Conservation (phyloP, 352 stramenopile species). For the Phytophthora pini region DNA sequence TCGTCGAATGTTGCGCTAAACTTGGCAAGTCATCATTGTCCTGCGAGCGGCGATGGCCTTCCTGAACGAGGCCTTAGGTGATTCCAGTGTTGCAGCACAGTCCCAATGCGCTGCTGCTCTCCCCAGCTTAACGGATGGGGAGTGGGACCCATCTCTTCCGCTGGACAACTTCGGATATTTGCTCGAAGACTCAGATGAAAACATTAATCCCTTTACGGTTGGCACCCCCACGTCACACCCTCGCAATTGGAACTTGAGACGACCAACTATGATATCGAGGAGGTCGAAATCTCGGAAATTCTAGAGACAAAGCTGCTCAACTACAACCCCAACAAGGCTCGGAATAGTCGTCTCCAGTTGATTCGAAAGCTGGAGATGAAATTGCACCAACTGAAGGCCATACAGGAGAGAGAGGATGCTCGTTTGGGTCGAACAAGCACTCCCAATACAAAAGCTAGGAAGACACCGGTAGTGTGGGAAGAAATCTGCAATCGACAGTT, state of each 20-base stretch:
- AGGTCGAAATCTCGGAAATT: neutral
- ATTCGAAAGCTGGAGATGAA: slow-evolving; percentile 13
- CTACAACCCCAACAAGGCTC: slow-evolving; percentile 28
- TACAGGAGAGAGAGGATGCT: slow-evolving; percentile 1
- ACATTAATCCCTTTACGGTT: neutral
- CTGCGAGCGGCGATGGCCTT: slow-evolving; percentile 1
- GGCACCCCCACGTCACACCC: neutral
- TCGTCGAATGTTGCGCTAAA: neutral
- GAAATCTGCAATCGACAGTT: slow-evolving; percentile 26
- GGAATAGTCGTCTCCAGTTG: slow-evolving; percentile 17
- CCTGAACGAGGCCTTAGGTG: neutral
- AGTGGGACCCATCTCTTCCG: slow-evolving; percentile 1
- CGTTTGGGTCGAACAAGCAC: neutral
- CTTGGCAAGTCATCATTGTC: neutral
- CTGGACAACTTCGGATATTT: slow-evolving; percentile 1
- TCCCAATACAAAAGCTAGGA: neutral
- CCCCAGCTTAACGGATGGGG: slow-evolving; percentile 2
- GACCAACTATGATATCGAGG: neutral
- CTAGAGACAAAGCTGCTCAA: slow-evolving; percentile 1
- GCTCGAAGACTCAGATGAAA: neutral
- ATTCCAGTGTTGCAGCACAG: neutral
- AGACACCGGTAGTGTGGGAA: slow-evolving; percentile 7
- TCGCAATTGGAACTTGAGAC: slow-evolving; percentile 1
- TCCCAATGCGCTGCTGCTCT: neutral
- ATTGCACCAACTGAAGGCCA: slow-evolving; percentile 8